Evolutionary conservation across 2,329 filamentous ascomycete genomes (phyloP).

Genomic region (Nemania diffusa): DNA sequence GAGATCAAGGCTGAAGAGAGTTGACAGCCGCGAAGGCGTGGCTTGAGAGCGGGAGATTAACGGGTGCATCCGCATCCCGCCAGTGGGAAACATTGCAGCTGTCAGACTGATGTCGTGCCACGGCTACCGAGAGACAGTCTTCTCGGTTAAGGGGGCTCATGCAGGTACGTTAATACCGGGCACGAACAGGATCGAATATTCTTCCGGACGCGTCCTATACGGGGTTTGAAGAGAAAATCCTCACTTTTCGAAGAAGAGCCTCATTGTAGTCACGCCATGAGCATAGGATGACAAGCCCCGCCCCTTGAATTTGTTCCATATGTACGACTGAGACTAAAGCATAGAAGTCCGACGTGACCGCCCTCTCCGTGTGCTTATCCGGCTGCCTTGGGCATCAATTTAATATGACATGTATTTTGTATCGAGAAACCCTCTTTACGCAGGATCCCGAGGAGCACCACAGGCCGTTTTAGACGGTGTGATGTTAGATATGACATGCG

Average conservation of each 20-base stretch:
- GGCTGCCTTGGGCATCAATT: conserved; percentile 18
- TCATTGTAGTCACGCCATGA: not conserved
- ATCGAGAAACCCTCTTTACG: not conserved
- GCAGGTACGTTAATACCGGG: conserved; percentile 21
- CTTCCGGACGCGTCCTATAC: not conserved
- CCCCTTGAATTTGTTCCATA: not conserved
- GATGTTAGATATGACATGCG: conserved; percentile 3
- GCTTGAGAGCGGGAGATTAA: conserved; percentile 1
- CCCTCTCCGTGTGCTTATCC: not conserved
- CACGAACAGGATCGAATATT: not conserved
- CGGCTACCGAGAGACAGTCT: not conserved
- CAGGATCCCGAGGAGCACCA: not conserved
- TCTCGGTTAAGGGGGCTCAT: not conserved
- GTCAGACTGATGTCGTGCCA: conserved; percentile 17
- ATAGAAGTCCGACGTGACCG: not conserved
- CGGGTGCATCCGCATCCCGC: not conserved
- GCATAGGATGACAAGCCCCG: not conserved
- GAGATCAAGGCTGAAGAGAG: not conserved
- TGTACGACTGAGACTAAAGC: not conserved
- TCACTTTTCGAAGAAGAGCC: not conserved
- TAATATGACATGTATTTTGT: not conserved
- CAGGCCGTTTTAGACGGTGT: not conserved
- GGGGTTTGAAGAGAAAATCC: not conserved
- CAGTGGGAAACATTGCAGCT: conserved; percentile 10
- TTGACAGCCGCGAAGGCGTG: not conserved